Base-by-base conservation (phyloP, 1,284 basidiomycete genomes). In the Cerioporus squamosus region DNA sequence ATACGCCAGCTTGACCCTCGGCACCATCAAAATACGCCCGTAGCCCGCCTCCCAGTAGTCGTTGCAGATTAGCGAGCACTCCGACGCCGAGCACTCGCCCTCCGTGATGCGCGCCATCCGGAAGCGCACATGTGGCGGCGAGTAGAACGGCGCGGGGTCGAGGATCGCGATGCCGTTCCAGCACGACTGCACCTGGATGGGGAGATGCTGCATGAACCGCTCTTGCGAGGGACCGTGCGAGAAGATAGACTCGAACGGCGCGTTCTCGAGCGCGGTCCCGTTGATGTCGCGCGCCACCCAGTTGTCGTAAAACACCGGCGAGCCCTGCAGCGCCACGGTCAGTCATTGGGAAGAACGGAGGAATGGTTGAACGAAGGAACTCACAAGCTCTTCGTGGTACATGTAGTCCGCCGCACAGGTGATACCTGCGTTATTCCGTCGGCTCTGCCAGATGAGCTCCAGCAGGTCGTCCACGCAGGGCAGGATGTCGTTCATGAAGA, bases 401-500 rank as follows among this genome's bases (percentile, higher is more conserved):
- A 97, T 97, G 78, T 97, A 97, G 74, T 98, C 95, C 2, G 95
- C 89, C 0, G 95, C 95, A 71, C 95, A 97, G 18, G 95, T 97
- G 72, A 97, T 95, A 15, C 95, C 95, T 0, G 95, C 95, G 74
- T 97, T 97, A 75, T 97, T 95, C 60, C 80, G 76, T 51, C 95
- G 82, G 67, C 85, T 89, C 75, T 98, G 95, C 91, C 90, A 97
- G 71, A 98, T 95, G 69, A 98, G 86, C 77, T 98, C 95, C 68
- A 98, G 86, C 51, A 98, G 75, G 75, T 98, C 95, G 73, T 98
- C 95, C 51, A 96, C 87, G 74, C 95, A 98, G 15, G 95, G 95
- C 33, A 98, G 80, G 72, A 98, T 90, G 75, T 98, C 95, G 82
- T 97, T 98, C 95, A 98, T 97, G 82, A 98, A 98, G 58, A 98